A percentile compares a stretch with the other conserved stretches of the same genome.
These are phyloP conservation scores for Tolypocladium tropicale DNA, from an alignment of 2,329 filamentous ascomycete genomes.

Conservation along the genomic window DNA sequence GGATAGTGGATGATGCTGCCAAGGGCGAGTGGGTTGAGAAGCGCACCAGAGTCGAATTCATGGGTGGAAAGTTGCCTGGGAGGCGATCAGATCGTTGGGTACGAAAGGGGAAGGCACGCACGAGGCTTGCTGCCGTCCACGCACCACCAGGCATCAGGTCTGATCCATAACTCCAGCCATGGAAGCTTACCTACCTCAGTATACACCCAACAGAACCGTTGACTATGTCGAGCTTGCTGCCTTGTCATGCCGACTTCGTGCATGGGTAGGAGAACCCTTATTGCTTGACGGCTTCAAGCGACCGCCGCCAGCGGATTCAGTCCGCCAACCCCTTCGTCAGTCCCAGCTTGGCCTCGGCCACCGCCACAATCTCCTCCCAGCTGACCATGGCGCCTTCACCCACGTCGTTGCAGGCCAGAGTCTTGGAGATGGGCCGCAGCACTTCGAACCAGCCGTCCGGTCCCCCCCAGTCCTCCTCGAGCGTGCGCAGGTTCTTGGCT, in stretches of 20 bases:
- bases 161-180: neutral
- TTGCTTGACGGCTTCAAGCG: neutral
- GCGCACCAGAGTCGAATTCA: neutral
- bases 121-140: neutral
- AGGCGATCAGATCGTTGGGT: neutral
- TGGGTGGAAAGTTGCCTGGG: neutral
- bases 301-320: neutral
- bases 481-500: conserved; percentile 53
- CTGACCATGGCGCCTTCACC: conserved; percentile 76
- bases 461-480: conserved; percentile 67
- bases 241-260: neutral
- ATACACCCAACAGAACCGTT: too few species aligned
- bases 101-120: neutral
- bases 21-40: neutral
- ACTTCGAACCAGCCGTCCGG: conserved; percentile 49
- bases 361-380: conserved; percentile 63
- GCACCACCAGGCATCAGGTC: neutral
- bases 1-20: neutral
- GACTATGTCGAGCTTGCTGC: neutral
- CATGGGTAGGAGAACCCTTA: too few species aligned
- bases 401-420: conserved; percentile 74
- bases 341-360: conserved; percentile 46
- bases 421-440: conserved; percentile 62
- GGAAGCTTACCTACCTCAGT: too few species aligned
- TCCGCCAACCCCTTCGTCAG: neutral